A percentile compares a stretch with the other conserved stretches of the same genome.
phyloP scores from a whole-genome alignment of 805 yeast species.

The Starmerella bombicola region DNA sequence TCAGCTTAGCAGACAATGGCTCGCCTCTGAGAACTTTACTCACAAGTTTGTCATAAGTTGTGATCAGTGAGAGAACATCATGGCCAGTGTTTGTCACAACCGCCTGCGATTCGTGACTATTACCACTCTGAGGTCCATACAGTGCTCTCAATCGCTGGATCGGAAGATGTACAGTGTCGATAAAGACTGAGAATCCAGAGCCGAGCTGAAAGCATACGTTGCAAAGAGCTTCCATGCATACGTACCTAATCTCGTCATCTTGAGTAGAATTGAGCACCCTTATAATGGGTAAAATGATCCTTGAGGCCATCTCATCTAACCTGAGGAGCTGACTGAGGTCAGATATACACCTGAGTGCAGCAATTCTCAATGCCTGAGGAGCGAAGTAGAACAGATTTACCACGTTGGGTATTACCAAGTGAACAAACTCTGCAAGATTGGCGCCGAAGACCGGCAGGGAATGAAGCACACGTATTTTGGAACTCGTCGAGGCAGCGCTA shows the following conservation, averaged over 20 bases:
- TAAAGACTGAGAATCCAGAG: slow-evolving; percentile 68
- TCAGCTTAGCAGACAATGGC: slow-evolving; percentile 66
- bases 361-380: slow-evolving; percentile 43
- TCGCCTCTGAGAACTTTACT: slow-evolving; percentile 69
- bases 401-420: slow-evolving; percentile 73
- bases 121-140: slow-evolving; percentile 5
- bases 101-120: slow-evolving; percentile 33
- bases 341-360: slow-evolving; percentile 75
- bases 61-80: slow-evolving; percentile 45
- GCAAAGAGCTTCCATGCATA: slow-evolving; percentile 61
- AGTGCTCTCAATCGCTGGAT: slow-evolving; percentile 16
- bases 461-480: slow-evolving; percentile 52
- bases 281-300: slow-evolving; percentile 76
- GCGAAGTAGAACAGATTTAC: slow-evolving; percentile 71
- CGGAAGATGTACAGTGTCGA: slow-evolving; percentile 29
- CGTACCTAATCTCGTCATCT: slow-evolving; percentile 45
- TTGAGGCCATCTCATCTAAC: slow-evolving; percentile 75
- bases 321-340: slow-evolving; percentile 60
- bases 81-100: slow-evolving; percentile 55
- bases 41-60: slow-evolving; percentile 66
- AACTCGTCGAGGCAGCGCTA: slow-evolving; percentile 32
- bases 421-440: slow-evolving; percentile 78
- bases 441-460: slow-evolving; percentile 79
- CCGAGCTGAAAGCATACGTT: slow-evolving; percentile 73
- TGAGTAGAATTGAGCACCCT: slow-evolving; percentile 44